Percentiles rank a stretch among this genome's conserved stretches.
Evolutionary conservation across 1,284 basidiomycete species (phyloP).

Genomic region (Rhodotorula sp.): DNA sequence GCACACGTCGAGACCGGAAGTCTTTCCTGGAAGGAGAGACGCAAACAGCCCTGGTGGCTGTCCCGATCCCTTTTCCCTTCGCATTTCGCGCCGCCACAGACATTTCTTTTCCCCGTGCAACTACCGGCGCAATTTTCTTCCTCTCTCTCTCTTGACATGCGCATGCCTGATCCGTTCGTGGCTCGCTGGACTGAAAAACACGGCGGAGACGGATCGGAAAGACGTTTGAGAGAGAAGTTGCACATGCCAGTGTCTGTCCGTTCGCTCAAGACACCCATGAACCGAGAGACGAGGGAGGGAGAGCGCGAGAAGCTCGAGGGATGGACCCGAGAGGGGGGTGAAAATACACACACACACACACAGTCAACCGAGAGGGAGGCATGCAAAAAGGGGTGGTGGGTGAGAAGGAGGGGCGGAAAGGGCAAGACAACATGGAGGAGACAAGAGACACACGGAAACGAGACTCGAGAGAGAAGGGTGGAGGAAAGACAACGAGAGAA

Average conservation of each 20-base stretch:
- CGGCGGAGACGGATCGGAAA: background rate
- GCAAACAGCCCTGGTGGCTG: too few species aligned
- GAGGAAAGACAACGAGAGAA: constrained; percentile 14
- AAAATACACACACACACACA: background rate
- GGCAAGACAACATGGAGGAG: background rate
- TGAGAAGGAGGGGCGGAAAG: background rate
- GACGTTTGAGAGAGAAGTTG: background rate
- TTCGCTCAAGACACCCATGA: background rate
- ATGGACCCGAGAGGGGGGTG: background rate
- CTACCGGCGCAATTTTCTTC: too few species aligned
- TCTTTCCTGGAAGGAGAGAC: too few species aligned
- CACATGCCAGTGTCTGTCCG: background rate
- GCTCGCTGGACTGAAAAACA: background rate
- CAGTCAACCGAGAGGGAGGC: constrained; percentile 3
- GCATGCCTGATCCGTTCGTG: too few species aligned
- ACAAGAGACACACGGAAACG: background rate
- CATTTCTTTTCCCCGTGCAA: too few species aligned
- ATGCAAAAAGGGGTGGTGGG: background rate
- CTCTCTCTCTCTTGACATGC: too few species aligned
- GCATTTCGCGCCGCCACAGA: too few species aligned
- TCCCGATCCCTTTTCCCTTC: too few species aligned
- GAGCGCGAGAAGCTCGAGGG: background rate
- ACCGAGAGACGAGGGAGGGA: background rate
- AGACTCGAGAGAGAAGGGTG: background rate
- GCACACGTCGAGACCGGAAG: too few species aligned